These are phyloP conservation scores for Solanum paucissectum DNA, from an alignment of 257 asterid genomes.

Conservation along the genomic window DNA sequence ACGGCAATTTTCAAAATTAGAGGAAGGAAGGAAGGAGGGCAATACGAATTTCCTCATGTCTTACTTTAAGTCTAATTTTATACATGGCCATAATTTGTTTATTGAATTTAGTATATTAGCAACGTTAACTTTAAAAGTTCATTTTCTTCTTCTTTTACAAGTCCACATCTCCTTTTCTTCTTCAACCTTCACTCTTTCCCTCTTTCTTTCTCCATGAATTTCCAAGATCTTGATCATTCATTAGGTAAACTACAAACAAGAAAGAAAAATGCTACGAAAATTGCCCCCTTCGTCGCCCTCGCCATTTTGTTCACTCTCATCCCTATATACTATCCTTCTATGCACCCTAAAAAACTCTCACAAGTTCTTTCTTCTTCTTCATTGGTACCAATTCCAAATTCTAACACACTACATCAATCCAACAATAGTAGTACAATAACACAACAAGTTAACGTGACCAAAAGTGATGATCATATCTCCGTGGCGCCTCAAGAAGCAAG, in stretches of 20 bases:
- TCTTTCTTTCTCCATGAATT: slow-evolving; percentile 33
- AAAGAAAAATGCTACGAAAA: slow-evolving; percentile 20
- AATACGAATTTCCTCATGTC: background rate
- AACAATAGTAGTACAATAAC: background rate
- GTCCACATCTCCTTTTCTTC: background rate
- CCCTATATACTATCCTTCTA: slow-evolving; percentile 31
- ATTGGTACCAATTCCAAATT: background rate
- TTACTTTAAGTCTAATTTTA: background rate
- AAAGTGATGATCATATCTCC: background rate
- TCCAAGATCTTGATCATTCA: slow-evolving; percentile 27
- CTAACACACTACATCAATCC: background rate
- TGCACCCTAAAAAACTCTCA: background rate
- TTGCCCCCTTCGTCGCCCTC: slow-evolving; percentile 29
- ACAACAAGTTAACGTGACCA: background rate
- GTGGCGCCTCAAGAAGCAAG: background rate
- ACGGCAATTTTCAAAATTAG: background rate
- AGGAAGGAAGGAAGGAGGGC: background rate
- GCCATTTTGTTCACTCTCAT: slow-evolving; percentile 29
- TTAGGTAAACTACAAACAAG: slow-evolving; percentile 27
- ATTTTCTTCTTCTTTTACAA: background rate
- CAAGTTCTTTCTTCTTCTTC: background rate
- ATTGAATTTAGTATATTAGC: background rate
- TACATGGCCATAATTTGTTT: background rate
- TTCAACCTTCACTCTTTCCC: background rate
- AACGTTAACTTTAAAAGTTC: background rate